Conservation (phyloP, 2,329 filamentous ascomycete species). For the Diaporthe aspalathi region DNA sequence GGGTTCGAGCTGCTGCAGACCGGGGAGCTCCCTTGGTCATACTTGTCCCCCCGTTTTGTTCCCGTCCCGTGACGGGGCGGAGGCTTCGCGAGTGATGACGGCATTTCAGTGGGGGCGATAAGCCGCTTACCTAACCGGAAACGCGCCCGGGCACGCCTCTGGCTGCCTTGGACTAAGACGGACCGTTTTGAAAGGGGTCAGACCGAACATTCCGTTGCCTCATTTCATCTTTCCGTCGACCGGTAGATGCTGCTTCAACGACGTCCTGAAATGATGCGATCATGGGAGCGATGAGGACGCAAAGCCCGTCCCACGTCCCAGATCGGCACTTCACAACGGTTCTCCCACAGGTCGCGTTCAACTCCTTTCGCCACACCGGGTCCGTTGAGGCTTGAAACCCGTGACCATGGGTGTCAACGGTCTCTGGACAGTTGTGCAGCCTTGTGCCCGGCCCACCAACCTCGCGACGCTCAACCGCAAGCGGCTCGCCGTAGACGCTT, state of each 20-base stretch:
- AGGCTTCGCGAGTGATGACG: conserved; percentile 37
- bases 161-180: background rate
- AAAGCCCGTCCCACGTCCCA: background rate
- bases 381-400: conserved; percentile 32
- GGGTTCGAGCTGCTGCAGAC: background rate
- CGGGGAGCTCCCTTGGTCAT: background rate
- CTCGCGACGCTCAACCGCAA: conserved; percentile 96
- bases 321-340: background rate
- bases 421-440: conserved; percentile 95
- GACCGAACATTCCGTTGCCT: background rate
- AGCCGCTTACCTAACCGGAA: conserved; percentile 3
- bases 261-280: background rate
- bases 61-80: conserved; percentile 39
- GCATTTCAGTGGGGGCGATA: conserved; percentile 32
- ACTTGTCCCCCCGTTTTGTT: background rate
- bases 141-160: conserved; percentile 21
- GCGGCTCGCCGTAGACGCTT: conserved; percentile 95
- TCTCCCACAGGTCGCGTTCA: background rate
- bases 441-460: conserved; percentile 94
- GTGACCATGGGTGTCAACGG: conserved; percentile 92
- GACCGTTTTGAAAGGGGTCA: conserved; percentile 14
- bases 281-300: background rate
- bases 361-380: conserved; percentile 1
- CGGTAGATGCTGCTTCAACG: background rate
- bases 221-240: background rate